phyloP scores from a whole-genome alignment of 108 stramenopile genomes.

The Fragilariopsis cylindrus region DNA sequence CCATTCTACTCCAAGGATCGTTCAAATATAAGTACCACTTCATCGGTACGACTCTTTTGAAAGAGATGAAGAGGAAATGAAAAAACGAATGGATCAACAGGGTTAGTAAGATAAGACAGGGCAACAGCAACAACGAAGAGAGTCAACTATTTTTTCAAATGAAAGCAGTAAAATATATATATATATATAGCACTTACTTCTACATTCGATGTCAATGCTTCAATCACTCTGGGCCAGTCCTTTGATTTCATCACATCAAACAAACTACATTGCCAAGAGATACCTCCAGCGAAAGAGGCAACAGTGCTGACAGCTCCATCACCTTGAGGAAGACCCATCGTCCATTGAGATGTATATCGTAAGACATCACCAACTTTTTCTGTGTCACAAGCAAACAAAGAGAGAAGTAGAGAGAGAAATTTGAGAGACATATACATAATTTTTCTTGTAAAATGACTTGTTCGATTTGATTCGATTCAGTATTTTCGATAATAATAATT shows the following conservation, averaged over 20 bases:
- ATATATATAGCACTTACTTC: constrained; percentile 12
- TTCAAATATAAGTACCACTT: constrained; percentile 83
- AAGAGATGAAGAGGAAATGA: neutral
- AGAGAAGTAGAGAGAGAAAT: neutral
- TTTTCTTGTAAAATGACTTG: too few relatives aligned
- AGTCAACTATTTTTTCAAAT: too few relatives aligned
- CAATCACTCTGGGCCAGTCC: constrained; percentile 71
- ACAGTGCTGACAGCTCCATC: constrained; percentile 74
- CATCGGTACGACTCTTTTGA: constrained; percentile 58
- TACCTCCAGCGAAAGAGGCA: constrained; percentile 66
- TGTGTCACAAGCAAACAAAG: neutral
- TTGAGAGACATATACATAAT: too few relatives aligned
- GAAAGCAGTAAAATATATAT: neutral
- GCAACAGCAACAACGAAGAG: neutral
- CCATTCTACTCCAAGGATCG: constrained; percentile 37
- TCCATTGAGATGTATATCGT: constrained; percentile 76
- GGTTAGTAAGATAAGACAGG: too few relatives aligned
- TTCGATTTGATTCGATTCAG: too few relatives aligned
- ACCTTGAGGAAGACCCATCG: constrained; percentile 77
- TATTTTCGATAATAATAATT: too few relatives aligned
- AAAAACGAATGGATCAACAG: neutral
- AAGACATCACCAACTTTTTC: constrained; percentile 76
- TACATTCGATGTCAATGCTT: constrained; percentile 69
- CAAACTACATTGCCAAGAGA: constrained; percentile 74
- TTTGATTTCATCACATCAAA: constrained; percentile 79